Conservation (phyloP, 2,329 filamentous ascomycete genomes). For the Whalleya microplaca region DNA sequence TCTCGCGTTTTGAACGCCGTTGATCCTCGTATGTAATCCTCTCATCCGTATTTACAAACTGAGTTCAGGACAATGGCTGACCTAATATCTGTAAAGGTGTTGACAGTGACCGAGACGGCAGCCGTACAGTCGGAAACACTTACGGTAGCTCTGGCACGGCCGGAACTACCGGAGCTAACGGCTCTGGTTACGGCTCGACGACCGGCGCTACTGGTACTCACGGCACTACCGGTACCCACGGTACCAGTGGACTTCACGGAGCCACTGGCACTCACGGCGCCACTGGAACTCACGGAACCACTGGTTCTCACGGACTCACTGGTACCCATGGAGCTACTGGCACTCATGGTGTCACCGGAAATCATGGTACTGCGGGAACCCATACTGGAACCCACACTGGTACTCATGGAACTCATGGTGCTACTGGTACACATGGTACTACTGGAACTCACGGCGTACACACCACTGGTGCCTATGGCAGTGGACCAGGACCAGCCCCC, state of each 20-base stretch:
- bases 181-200: conserved; percentile 13
- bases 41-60: not conserved
- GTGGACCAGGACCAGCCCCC: conserved; percentile 42
- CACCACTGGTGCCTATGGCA: conserved; percentile 10
- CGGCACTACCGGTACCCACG: conserved; percentile 31
- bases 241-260: conserved; percentile 13
- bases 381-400: conserved; percentile 26
- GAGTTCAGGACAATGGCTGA: not conserved
- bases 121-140: conserved; percentile 40
- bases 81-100: conserved; percentile 30
- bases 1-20: conserved; percentile 49
- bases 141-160: conserved; percentile 33
- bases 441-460: conserved; percentile 23
- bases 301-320: conserved; percentile 32
- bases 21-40: conserved; percentile 45
- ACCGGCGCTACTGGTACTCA: conserved; percentile 39
- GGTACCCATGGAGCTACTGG: conserved; percentile 39
- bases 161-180: conserved; percentile 22
- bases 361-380: conserved; percentile 15
- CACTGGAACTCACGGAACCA: conserved; percentile 28
- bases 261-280: conserved; percentile 12
- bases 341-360: conserved; percentile 33
- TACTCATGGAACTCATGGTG: conserved; percentile 24
- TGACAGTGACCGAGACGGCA: conserved; percentile 52
- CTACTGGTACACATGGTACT: conserved; percentile 23